Base-by-base conservation (phyloP, 1,284 basidiomycete genomes). In the Meira miltonrushii region DNA sequence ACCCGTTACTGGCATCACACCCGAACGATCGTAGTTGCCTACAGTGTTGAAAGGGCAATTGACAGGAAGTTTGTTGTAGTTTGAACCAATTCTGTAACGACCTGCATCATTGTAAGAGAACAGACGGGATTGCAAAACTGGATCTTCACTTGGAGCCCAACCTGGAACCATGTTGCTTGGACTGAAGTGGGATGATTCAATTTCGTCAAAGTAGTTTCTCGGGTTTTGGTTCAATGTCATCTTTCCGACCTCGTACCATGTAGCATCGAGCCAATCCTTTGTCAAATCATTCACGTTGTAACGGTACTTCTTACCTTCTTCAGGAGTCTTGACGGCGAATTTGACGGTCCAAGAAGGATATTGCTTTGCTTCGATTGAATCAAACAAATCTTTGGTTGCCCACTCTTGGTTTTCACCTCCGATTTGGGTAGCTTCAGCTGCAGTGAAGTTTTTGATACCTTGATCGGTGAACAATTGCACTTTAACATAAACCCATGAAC, bases 41-140 rank as follows among this genome's bases (percentile, higher is more conserved):
- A 44, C 43, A 2, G 48, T 19, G n/a, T 81, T 82, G 57, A 87
- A 74, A 1, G 89, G 87, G n/a, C 84, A 83, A 78, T 96, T 95
- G 76, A 93, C 87, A 4, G 92, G 92, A 12, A 96, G 82, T 77
- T 94, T 90, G 72, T 86, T 79, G 82, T 94, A 93, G 83, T 95
- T 95, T 61, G 80, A 71, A 40, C 90, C 90, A 48, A 92, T 85
- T 74, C 48, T 46, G 82, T 92, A 87, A 64, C 90, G 86, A 79
- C 93, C 91, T 8, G 92, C 90, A 79, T 94, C 92, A 7, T 90
- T 89, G 47, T 66, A 66, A n/a, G 62, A 61, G 43, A 66, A 66
- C 15, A 66, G 46, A 17, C 65, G 63, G 13, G 51, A 51, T 57
- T 67, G 65, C 9, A 67, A 56, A 6, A 65, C 57, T 19, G 63